These are phyloP conservation scores for Claviceps digitariae DNA, from an alignment of 2,329 filamentous ascomycete genomes.

Conservation along the genomic window DNA sequence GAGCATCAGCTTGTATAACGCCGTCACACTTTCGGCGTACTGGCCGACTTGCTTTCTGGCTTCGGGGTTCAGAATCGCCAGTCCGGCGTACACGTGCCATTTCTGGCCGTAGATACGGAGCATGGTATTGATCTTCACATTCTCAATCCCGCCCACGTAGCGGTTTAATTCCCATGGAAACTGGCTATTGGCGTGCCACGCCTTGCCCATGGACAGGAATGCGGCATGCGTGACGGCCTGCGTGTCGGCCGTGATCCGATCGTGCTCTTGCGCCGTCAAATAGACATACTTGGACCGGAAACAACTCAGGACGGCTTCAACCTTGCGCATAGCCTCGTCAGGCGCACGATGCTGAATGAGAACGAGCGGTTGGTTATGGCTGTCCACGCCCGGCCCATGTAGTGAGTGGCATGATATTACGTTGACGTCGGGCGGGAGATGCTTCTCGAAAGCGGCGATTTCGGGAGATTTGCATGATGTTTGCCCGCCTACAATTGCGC, in stretches of 20 bases:
- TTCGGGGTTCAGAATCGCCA: conserved; percentile 91
- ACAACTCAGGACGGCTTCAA: conserved; percentile 69
- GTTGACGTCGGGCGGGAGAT: conserved; percentile 77
- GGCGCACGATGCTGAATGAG: conserved; percentile 87
- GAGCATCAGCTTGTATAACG: conserved; percentile 94
- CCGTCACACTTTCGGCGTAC: conserved; percentile 84
- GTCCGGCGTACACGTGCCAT: conserved; percentile 97
- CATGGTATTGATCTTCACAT: conserved; percentile 98
- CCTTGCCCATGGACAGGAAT: conserved; percentile 94
- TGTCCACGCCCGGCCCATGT: conserved; percentile 82
- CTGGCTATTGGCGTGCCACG: conserved; percentile 88
- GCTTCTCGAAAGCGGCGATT: conserved; percentile 79
- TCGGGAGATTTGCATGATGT: conserved; percentile 98
- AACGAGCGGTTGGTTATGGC: conserved; percentile 80
- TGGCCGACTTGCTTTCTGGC: conserved; percentile 87
- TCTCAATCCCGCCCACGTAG: conserved; percentile 94
- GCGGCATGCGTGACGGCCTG: conserved; percentile 96
- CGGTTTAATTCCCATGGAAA: conserved; percentile 96
- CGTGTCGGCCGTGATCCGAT: conserved; percentile 95
- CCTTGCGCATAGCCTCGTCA: conserved; percentile 59
- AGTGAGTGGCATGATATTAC: conserved; percentile 95
- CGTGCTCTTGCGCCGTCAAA: conserved; percentile 75
- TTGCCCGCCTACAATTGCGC: conserved; percentile 91
- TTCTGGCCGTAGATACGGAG: conserved; percentile 96
- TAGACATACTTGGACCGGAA: conserved; percentile 78